phyloP scores from a whole-genome alignment of 2,329 filamentous ascomycete species.

The Cucurbitaria berberidis region DNA sequence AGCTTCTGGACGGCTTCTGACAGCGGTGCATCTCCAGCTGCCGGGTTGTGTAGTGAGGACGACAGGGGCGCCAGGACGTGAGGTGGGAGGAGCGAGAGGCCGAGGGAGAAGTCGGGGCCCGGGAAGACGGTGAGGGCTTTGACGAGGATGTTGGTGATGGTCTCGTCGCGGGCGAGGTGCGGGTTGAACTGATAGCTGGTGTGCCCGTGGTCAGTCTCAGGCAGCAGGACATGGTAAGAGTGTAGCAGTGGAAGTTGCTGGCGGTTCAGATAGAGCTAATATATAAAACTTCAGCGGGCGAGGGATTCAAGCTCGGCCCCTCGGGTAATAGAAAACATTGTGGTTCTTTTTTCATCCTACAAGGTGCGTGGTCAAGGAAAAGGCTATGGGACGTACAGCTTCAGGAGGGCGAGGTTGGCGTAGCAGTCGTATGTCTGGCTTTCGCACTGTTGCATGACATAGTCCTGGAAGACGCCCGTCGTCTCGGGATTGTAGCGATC shows the following conservation, averaged over 20 bases:
- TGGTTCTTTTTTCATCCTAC: slow-evolving; percentile 75
- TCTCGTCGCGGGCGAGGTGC: slow-evolving; percentile 94
- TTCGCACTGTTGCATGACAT: slow-evolving; percentile 94
- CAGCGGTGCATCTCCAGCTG: slow-evolving; percentile 69
- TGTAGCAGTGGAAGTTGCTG: slow-evolving; percentile 4
- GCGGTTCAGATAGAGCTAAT: slow-evolving; percentile 78
- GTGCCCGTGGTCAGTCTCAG: slow-evolving; percentile 20
- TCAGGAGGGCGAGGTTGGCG: slow-evolving; percentile 92
- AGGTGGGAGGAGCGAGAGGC: slow-evolving; percentile 90
- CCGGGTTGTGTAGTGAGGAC: slow-evolving; percentile 55
- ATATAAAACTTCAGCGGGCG: slow-evolving; percentile 70
- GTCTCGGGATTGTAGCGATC: slow-evolving; percentile 99
- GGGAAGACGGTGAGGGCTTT: slow-evolving; percentile 98
- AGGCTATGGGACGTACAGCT: slow-evolving; percentile 75
- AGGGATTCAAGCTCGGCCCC: slow-evolving; percentile 64
- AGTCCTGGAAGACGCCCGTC: slow-evolving; percentile 89
- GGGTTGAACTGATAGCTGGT: slow-evolving; percentile 98
- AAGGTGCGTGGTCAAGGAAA: slow-evolving; percentile 20
- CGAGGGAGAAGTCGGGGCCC: slow-evolving; percentile 91
- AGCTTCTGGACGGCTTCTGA: slow-evolving; percentile 92
- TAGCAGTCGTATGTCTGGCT: slow-evolving; percentile 94
- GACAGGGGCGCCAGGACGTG: slow-evolving; percentile 71
- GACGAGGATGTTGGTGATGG: slow-evolving; percentile 98
- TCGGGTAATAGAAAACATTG: slow-evolving; percentile 99
- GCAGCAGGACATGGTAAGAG: slow-evolving; percentile 1